These are phyloP conservation scores for Neocucurbitaria cava DNA, from an alignment of 2,329 filamentous ascomycete species.

Conservation along the genomic window DNA sequence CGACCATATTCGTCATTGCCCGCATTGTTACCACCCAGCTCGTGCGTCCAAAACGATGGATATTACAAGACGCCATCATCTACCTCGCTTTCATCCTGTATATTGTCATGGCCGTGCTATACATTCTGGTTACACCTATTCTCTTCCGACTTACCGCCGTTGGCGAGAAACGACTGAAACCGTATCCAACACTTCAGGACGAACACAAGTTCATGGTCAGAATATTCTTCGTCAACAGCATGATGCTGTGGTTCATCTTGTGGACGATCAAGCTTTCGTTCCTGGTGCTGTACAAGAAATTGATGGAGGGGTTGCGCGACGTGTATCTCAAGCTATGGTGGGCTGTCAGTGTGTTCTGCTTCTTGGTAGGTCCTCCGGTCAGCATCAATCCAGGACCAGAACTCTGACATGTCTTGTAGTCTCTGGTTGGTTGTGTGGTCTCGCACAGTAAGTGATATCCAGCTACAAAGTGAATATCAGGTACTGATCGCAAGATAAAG, in stretches of 20 bases:
- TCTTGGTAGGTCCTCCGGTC: slow-evolving; percentile 31
- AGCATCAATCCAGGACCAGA: not conserved
- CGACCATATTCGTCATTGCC: not conserved
- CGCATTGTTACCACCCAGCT: not conserved
- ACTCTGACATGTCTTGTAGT: slow-evolving; percentile 17
- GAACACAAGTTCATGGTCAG: slow-evolving; percentile 42
- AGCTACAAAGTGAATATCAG: too few relatives aligned
- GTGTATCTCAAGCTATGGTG: slow-evolving; percentile 48
- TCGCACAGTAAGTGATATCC: slow-evolving; percentile 1
- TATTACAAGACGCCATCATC: not conserved
- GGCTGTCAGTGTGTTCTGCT: slow-evolving; percentile 39
- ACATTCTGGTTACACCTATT: slow-evolving; percentile 42
- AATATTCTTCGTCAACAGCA: slow-evolving; percentile 49
- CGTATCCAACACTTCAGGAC: slow-evolving; percentile 35
- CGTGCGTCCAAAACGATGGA: slow-evolving; percentile 1
- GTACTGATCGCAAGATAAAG: not conserved
- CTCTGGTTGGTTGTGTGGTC: slow-evolving; percentile 44
- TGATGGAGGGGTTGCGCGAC: slow-evolving; percentile 39
- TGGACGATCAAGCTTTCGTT: slow-evolving; percentile 51
- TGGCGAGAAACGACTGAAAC: slow-evolving; percentile 17
- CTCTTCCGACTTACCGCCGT: slow-evolving; percentile 40
- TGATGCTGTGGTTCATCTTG: slow-evolving; percentile 48
- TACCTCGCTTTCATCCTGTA: slow-evolving; percentile 33
- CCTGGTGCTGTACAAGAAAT: slow-evolving; percentile 47
- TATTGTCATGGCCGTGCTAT: slow-evolving; percentile 29